phyloP scores from a whole-genome alignment of 176 grass and related monocot genomes.

The Aegilops speltoides region DNA sequence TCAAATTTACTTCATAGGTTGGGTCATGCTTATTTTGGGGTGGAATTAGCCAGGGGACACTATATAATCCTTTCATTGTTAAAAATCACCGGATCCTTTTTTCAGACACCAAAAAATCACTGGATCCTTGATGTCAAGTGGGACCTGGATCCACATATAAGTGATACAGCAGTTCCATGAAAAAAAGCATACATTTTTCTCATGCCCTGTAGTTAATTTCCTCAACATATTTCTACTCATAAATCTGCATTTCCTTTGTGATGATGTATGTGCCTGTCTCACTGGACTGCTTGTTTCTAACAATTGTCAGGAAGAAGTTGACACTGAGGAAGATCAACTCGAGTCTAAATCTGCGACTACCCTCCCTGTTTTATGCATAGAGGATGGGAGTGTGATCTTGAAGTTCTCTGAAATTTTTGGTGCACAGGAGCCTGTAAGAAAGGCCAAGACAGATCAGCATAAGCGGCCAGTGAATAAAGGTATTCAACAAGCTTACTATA shows the following conservation, averaged over 20 bases:
- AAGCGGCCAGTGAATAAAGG: slow-evolving; percentile 63
- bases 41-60: neutral
- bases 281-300: slow-evolving; percentile 32
- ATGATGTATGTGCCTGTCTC: slow-evolving; percentile 6
- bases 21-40: neutral
- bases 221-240: slow-evolving; percentile 1
- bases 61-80: neutral
- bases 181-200: slow-evolving; percentile 2
- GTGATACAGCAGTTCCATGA: slow-evolving; percentile 8
- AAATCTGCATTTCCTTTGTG: slow-evolving; percentile 16
- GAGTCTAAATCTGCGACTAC: slow-evolving; percentile 47
- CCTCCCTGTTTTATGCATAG: slow-evolving; percentile 86
- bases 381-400: slow-evolving; percentile 77
- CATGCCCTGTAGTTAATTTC: neutral
- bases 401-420: slow-evolving; percentile 99
- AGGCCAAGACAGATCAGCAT: slow-evolving; percentile 56
- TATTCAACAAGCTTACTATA: slow-evolving; percentile 25
- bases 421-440: slow-evolving; percentile 66
- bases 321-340: slow-evolving; percentile 46
- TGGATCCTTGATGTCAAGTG: neutral
- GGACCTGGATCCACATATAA: neutral
- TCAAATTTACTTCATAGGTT: neutral
- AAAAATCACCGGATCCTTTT: neutral
- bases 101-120: neutral
- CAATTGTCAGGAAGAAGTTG: slow-evolving; percentile 50